Evolutionary conservation across 768 basidiomycete species (phyloP), one percentile per base, ranked within the genome.

Genomic region (Galerina sulciceps): DNA sequence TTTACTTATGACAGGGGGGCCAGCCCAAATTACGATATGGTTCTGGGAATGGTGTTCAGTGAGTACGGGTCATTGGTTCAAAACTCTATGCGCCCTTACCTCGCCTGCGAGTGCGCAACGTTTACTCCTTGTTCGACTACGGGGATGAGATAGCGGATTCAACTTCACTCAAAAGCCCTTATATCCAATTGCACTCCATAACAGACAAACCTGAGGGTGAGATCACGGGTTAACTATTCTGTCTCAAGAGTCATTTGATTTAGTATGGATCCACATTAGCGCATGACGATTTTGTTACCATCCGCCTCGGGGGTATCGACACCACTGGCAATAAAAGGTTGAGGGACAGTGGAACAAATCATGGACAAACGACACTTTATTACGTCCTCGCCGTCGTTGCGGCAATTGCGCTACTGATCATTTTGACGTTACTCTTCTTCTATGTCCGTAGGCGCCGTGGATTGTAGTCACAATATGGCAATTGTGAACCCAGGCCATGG

Each of bases 1-100:
- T 81, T 85, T 42, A 80, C 82, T 8, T 83, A 80, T 46, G 75
- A 81, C 48, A 68, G 72, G 41, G 78, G 78, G 40, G 22, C 59
- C 6, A 65, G 63, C 52, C 75, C 80, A 26, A 76, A 70, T 26
- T 90, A 79, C 60, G 89, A 90, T 65, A 80, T 87, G 69, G 81
- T 91, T 44, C 76, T 91, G 44, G 90, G 90, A 55, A 90, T 90
- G 87, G 79, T 83, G 9, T 90, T 90, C 74, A 71, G 88, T 88
- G 63, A 65, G 85, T 78, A 6, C 22, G 52, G 18, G n/a, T 63
- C 63, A 42, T 45, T 41, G 37, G 49, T 46, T 10, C 18, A 14
- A 13, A 18, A 23, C 18, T 38, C 35, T 34, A 13, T 49, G 20
- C 37, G 10, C 23, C 14, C 54, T 40, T 15, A 22, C 48, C 38